Base-by-base conservation (phyloP, 2,329 filamentous ascomycete species). In the Aspergillus brunneoviolaceus region DNA sequence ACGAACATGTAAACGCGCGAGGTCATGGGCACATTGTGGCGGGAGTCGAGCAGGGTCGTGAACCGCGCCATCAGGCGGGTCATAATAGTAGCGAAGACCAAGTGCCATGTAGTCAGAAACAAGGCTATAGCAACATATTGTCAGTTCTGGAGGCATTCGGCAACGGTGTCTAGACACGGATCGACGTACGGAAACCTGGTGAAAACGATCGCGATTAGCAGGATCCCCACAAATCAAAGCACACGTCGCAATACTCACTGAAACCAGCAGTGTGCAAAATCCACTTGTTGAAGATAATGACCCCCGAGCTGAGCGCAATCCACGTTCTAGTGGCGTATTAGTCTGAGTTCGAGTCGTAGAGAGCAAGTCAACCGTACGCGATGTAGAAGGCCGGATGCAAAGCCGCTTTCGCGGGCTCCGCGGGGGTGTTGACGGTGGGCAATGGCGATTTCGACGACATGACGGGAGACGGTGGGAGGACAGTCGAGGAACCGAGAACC, bases 241-340 rank as follows among this genome's bases (percentile, higher is more conserved):
- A 48, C 39, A 47, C 4, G 45, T 33, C 27, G 23, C 14, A 29
- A 21, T 33, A 31, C 88, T 82, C 85, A 91, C 89, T 85, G 82
- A 97, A 97, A 65, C 90, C 84, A 62, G 89, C 85, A 27, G 88
- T 92, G 69, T 92, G 87, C 63, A 98, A 84, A 73, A 98, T 92
- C 88, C 91, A 96, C 86, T 98, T 98, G 87, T 98, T 98, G 88
- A 97, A 98, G 62, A 98, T 84, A 76, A 98, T 98, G 74, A 97
- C 92, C 69, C 89, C 91, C 29, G 92, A 96, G 72, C 91, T 96
- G 76, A 96, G 84, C 60, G 87, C 82, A 76, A 98, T 98, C 94
- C 94, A 98, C 67, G 88, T 83, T 69, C 92, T 96, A 77, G 29
- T 14, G 10, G 47, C 16, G 19, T 23, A 52, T 69, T 55, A 55